Evolutionary conservation across 1,284 basidiomycete species (phyloP).

Genomic region (Leccinum variabile): DNA sequence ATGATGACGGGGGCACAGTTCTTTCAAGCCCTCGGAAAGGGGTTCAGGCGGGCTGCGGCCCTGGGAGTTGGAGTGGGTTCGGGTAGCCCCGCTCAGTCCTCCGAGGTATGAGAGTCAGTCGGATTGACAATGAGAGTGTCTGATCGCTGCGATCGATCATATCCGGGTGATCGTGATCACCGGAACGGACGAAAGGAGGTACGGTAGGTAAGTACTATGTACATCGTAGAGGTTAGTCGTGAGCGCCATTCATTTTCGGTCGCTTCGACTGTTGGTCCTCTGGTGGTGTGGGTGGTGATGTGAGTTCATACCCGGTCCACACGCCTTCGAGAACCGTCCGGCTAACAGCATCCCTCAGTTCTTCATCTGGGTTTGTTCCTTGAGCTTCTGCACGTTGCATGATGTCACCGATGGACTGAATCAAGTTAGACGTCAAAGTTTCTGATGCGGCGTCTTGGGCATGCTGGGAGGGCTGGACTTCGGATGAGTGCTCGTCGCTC

Average conservation of each 20-base stretch:
- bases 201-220: slow-evolving; percentile 7
- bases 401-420: slow-evolving; percentile 66
- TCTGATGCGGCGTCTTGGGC: slow-evolving; percentile 70
- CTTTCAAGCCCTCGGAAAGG: slow-evolving; percentile 11
- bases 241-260: slow-evolving; percentile 28
- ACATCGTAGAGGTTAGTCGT: neutral
- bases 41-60: slow-evolving; percentile 25
- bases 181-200: slow-evolving; percentile 29
- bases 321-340: slow-evolving; percentile 63
- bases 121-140: slow-evolving; percentile 25
- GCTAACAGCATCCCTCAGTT: slow-evolving; percentile 58
- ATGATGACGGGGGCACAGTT: slow-evolving; percentile 12
- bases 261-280: slow-evolving; percentile 26
- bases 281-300: slow-evolving; percentile 18
- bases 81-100: slow-evolving; percentile 16
- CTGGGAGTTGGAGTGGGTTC: slow-evolving; percentile 25
- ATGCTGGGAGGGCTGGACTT: slow-evolving; percentile 58
- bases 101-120: slow-evolving; percentile 15
- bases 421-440: slow-evolving; percentile 64
- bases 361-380: slow-evolving; percentile 59
- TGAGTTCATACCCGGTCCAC: slow-evolving; percentile 56
- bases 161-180: slow-evolving; percentile 35
- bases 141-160: slow-evolving; percentile 37
- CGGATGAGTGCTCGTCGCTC: slow-evolving; percentile 16
- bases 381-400: slow-evolving; percentile 64